A percentile compares a stretch with the other conserved stretches of the same genome.
phyloP scores from a whole-genome alignment of 305 asterid species.

The Nicotiana rustica region DNA sequence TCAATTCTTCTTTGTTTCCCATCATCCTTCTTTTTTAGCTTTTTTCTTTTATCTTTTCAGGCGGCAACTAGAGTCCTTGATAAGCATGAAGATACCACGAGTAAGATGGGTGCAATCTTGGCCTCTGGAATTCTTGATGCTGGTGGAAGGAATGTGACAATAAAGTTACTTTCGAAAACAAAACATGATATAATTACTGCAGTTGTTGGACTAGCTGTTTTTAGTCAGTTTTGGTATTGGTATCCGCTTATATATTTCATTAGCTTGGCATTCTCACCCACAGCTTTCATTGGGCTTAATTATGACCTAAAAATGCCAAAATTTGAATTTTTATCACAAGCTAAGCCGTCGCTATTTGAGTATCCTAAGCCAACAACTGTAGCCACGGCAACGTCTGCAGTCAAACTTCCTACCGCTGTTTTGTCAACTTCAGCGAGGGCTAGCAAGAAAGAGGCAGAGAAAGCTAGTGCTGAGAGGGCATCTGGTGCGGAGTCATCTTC shows the following conservation, averaged over 20 bases:
- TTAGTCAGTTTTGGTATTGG: slow-evolving; percentile 99
- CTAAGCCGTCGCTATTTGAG: slow-evolving; percentile 88
- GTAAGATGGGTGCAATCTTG: slow-evolving; percentile 99
- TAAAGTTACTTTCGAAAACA: slow-evolving; percentile 80
- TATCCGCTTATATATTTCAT: slow-evolving; percentile 91
- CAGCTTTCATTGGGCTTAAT: slow-evolving; percentile 90
- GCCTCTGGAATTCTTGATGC: slow-evolving; percentile 96
- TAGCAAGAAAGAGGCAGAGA: slow-evolving; percentile 85
- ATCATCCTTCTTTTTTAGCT: neutral
- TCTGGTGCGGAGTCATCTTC: slow-evolving; percentile 56
- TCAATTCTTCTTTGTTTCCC: neutral
- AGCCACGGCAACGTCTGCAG: slow-evolving; percentile 79
- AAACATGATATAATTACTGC: slow-evolving; percentile 93
- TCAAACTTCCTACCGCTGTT: slow-evolving; percentile 90
- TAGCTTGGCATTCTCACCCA: slow-evolving; percentile 94
- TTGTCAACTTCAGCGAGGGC: slow-evolving; percentile 89
- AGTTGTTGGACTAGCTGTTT: slow-evolving; percentile 93
- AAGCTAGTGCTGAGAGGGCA: slow-evolving; percentile 60
- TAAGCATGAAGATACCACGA: slow-evolving; percentile 97
- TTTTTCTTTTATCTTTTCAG: slow-evolving; percentile 43
- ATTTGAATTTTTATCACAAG: slow-evolving; percentile 91
- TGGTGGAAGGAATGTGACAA: slow-evolving; percentile 91
- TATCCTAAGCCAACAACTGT: slow-evolving; percentile 94
- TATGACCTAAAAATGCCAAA: slow-evolving; percentile 86
- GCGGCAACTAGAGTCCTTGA: slow-evolving; percentile 94